Evolutionary conservation across 129 eudicot genomes (phyloP).

Genomic region (Ambrosia trifida): DNA sequence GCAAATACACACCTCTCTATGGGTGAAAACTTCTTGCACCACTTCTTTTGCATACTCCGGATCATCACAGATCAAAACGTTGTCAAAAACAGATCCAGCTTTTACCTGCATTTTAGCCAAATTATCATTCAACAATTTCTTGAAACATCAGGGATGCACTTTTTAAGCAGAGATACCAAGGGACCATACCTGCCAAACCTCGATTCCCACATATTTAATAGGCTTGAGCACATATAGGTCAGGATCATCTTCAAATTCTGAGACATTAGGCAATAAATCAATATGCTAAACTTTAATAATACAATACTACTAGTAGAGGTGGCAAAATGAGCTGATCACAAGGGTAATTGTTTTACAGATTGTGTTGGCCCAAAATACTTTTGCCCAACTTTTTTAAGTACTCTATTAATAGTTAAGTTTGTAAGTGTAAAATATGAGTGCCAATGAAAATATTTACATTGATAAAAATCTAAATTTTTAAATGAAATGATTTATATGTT

Average conservation of each 20-base stretch:
- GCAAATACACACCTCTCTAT: constrained; percentile 61
- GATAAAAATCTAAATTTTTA: background rate
- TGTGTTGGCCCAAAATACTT: background rate
- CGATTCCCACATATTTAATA: constrained; percentile 88
- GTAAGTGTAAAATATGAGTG: background rate
- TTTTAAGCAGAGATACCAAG: background rate
- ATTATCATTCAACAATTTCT: background rate
- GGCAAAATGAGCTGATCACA: background rate
- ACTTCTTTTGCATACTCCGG: constrained; percentile 90
- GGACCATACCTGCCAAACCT: constrained; percentile 90
- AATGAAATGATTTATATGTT: background rate
- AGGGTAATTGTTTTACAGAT: background rate
- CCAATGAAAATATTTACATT: background rate
- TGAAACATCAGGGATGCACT: background rate
- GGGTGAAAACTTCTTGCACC: constrained; percentile 68
- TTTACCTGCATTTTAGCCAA: constrained; percentile 60
- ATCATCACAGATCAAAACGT: constrained; percentile 80
- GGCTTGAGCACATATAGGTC: constrained; percentile 95
- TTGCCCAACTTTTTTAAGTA: background rate
- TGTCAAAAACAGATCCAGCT: constrained; percentile 93
- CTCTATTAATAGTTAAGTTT: background rate
- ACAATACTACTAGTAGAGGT: background rate
- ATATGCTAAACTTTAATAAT: background rate
- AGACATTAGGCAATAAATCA: constrained; percentile 12
- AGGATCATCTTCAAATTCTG: constrained; percentile 99